phyloP scores from a whole-genome alignment of 768 basidiomycete genomes.

The Panus rudis region DNA sequence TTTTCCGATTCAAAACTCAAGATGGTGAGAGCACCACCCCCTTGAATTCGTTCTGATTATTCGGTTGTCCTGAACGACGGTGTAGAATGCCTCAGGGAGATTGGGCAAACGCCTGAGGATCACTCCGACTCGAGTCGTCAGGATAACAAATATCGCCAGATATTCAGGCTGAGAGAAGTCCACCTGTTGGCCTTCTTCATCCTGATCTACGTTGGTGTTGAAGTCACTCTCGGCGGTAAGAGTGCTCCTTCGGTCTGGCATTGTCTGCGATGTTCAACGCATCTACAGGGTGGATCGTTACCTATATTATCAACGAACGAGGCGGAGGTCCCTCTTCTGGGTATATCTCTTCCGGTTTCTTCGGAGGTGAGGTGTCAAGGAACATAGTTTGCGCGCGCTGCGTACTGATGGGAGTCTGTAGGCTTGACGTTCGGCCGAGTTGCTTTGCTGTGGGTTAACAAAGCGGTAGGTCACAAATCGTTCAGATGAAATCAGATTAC shows the following conservation, averaged over 20 bases:
- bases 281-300: constrained; percentile 47
- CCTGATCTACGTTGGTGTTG: constrained; percentile 37
- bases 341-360: constrained; percentile 45
- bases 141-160: constrained; percentile 40
- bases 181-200: constrained; percentile 37
- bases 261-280: background rate
- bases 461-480: constrained; percentile 22
- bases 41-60: constrained; percentile 27
- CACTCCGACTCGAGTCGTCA: constrained; percentile 19
- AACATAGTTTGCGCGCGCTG: no score
- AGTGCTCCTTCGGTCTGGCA: background rate
- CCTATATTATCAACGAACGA: constrained; percentile 38
- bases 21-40: constrained; percentile 45
- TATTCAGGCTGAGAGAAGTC: constrained; percentile 31
- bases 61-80: background rate
- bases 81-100: constrained; percentile 46
- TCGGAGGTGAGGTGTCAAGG: constrained; percentile 32
- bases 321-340: constrained; percentile 41
- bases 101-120: constrained; percentile 42
- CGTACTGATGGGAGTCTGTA: no score
- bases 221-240: constrained; percentile 31
- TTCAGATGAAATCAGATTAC: background rate
- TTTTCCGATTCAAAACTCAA: constrained; percentile 67
- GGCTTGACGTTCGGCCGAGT: constrained; percentile 49
- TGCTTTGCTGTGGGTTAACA: constrained; percentile 43